A percentile compares a stretch with the other conserved stretches of the same genome.
Conservation (phyloP, 371 early-diverging fungal species). For the Mucor sp. region DNA sequence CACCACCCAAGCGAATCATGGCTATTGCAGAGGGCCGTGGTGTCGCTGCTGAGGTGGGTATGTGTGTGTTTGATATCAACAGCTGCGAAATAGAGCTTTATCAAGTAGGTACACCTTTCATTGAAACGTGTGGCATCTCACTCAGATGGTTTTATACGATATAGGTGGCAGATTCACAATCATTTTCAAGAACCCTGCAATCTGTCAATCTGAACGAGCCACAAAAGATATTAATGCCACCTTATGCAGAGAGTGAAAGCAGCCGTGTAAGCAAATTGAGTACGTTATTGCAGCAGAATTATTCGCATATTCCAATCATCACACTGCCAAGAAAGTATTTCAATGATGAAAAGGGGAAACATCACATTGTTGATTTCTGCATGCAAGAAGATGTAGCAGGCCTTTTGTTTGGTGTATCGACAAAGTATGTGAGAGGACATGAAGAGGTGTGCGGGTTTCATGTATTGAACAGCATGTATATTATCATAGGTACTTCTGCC, state of each 20-base stretch:
- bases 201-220: slow-evolving; percentile 64
- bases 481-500: slow-evolving; percentile 58
- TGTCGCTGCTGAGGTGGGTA: slow-evolving; percentile 61
- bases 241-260: slow-evolving; percentile 21
- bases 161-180: slow-evolving; percentile 70
- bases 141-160: neutral
- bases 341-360: slow-evolving; percentile 58
- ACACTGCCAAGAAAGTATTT: slow-evolving; percentile 59
- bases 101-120: slow-evolving; percentile 44
- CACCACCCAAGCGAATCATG: slow-evolving; percentile 24
- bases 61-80: slow-evolving; percentile 63
- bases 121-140: neutral
- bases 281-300: slow-evolving; percentile 16
- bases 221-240: slow-evolving; percentile 45
- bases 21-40: slow-evolving; percentile 57
- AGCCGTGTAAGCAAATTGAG: neutral
- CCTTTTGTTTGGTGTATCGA: slow-evolving; percentile 40
- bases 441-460: neutral
- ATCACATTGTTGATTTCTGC: slow-evolving; percentile 49
- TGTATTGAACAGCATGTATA: neutral
- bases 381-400: slow-evolving; percentile 46
- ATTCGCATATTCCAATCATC: slow-evolving; percentile 47
- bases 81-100: slow-evolving; percentile 65
- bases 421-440: slow-evolving; percentile 39
- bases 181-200: slow-evolving; percentile 64